Base-by-base conservation (phyloP, 2,329 filamentous ascomycete genomes). In the Aspergillus phoenicis region DNA sequence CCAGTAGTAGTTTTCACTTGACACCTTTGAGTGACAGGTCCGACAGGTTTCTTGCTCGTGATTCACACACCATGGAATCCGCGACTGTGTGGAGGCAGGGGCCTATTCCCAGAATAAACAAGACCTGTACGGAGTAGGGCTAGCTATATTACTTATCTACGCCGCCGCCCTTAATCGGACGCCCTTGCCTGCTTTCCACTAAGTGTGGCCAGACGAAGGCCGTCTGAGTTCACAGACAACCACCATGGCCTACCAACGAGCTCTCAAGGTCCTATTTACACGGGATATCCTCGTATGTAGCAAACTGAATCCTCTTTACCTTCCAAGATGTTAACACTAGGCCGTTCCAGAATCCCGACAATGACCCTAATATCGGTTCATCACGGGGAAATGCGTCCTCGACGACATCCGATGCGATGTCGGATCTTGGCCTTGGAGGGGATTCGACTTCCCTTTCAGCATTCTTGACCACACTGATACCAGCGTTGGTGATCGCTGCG, bases 371-470 rank as follows among this genome's bases (percentile, higher is more conserved):
- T 53, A 66, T 80, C 55, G 77, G 77, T 15, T 78, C 77, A 5
- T 71, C 77, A 48, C 73, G 77, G 48, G 76, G 76, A 13, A 70
- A 76, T 63, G 73, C 75, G n/a, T 73, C 75, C 11, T 72, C 76
- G 7, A 70, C 69, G 2, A 70, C 71, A 3, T 70, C 72, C 11
- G 70, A 77, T 22, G 62, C 72, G 5, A 66, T 73, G 13, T 64
- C 67, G 30, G 63, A 61, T 7, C 62, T 78, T 24, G 75, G 71
- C 2, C 70, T 72, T 22, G 68, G 61, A 7, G 70, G 52, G 20
- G 43, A 69, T 13, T 80, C 83, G 26, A 84, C 81, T n/a, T 85
- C 84, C 3, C 71, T 81, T 30, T 83, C 80, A 5, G 75, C 75
- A 1, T 71, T 84, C 57, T 58, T 83, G 20, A 80, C 79, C 24